Evolutionary conservation across 2,329 filamentous ascomycete genomes (phyloP).

Genomic region (Keithomyces neogunnii): DNA sequence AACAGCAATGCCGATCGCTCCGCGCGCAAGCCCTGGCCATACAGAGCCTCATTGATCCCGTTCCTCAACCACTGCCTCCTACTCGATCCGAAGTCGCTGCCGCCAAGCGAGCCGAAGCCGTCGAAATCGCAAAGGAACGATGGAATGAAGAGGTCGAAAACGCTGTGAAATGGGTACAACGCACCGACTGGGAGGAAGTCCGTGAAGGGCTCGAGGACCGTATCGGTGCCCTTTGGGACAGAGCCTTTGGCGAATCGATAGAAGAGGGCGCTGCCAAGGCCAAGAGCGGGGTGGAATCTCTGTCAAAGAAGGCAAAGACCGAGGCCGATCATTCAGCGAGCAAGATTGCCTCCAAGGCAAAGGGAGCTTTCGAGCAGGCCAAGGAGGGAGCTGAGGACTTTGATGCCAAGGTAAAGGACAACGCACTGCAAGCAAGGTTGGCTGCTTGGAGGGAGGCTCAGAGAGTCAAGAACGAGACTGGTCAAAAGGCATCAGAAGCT

Average conservation of each 20-base stretch:
- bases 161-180: conserved; percentile 58
- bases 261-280: conserved; percentile 18
- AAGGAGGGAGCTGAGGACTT: conserved; percentile 19
- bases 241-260: conserved; percentile 24
- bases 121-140: conserved; percentile 63
- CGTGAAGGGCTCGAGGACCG: conserved; percentile 48
- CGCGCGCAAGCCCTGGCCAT: conserved; percentile 49
- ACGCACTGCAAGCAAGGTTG: conserved; percentile 18
- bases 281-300: conserved; percentile 21
- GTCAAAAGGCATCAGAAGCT: conserved; percentile 24
- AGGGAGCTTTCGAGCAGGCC: conserved; percentile 23
- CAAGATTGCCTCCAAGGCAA: conserved; percentile 25
- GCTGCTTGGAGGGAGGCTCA: conserved; percentile 15
- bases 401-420: conserved; percentile 17
- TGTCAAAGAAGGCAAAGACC: conserved; percentile 23
- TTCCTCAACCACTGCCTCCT: conserved; percentile 37
- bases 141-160: conserved; percentile 70
- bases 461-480: conserved; percentile 12
- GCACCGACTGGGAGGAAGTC: conserved; percentile 55
- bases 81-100: conserved; percentile 42
- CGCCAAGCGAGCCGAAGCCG: conserved; percentile 44
- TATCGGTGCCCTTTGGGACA: conserved; percentile 36
- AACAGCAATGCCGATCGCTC: conserved; percentile 46
- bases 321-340: conserved; percentile 14
- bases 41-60: conserved; percentile 41